Evolutionary conservation across 2,329 filamentous ascomycete genomes (phyloP), one percentile per base, ranked within the genome.

Genomic region (Alternaria longipes): DNA sequence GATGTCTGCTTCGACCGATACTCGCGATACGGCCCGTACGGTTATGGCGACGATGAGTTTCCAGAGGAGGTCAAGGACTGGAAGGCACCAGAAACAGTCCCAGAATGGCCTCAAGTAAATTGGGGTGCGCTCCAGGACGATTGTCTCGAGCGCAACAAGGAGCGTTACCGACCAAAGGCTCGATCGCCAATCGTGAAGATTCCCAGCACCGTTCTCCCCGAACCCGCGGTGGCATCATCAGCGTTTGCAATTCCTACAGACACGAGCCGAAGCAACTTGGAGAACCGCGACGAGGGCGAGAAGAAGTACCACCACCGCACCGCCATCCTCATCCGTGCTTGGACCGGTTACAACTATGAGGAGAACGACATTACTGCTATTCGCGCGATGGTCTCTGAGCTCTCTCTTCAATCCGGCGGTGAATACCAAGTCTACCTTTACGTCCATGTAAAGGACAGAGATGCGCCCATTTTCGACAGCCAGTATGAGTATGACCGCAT

Each of bases 81-180:
- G 80, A 74, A 74, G 50, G 63, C 78, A 76, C 60, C 74, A 61
- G 32, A 72, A 50, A 66, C 64, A 11, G 68, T 75, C 2, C 77
- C 87, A 8, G 80, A 88, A 22, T 93, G 90, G 89, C 81, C 86
- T 28, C 81, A 82, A 26, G 85, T 93, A 32, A 84, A 87, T 64
- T 95, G 92, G 92, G 89, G 89, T 14, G 79, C 85, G 32, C 80
- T 94, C 18, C 91, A 94, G 74, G 81, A 87, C 53, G 79, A 85
- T 28, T 95, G 92, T 71, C 75, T 89, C 1, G 78, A 85, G 65
- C 84, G 82, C 66, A 96, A 96, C 78, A 82, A 85, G 59, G 85
- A 85, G 38, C 87, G 92, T 20, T 95, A 73, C 62, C 69, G 70
- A 7, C 76, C 76, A 1, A 68, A 70, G 24, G 80, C 80, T 83